phyloP scores from a whole-genome alignment of 768 basidiomycete genomes.

The Naganishia onofrii region DNA sequence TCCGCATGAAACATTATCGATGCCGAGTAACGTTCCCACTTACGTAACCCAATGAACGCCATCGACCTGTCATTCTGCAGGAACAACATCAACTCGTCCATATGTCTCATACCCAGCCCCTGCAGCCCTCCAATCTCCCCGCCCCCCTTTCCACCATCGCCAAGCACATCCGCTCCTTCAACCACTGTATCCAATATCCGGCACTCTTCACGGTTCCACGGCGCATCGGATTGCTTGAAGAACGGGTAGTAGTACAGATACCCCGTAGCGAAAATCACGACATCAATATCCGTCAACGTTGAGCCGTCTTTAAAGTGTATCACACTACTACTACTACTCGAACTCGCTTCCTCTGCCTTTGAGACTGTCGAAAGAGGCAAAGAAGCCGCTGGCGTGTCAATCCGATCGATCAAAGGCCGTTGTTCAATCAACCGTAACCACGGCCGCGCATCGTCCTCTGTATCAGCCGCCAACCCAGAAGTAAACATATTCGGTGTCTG shows the following conservation, averaged over 20 bases:
- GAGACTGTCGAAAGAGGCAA: neutral
- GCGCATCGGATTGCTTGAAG: constrained; percentile 40
- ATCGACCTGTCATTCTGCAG: constrained; percentile 48
- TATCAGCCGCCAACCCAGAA: neutral
- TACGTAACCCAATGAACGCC: constrained; percentile 49
- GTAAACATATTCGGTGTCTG: constrained; percentile 26
- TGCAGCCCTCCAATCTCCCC: constrained; percentile 37
- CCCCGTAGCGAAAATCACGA: constrained; percentile 54
- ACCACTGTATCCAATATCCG: constrained; percentile 33
- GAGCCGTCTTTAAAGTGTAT: constrained; percentile 46
- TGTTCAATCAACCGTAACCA: constrained; percentile 40
- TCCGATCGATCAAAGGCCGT: constrained; percentile 33
- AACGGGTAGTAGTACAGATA: constrained; percentile 53
- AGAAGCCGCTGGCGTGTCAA: constrained; percentile 22
- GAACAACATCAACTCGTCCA: constrained; percentile 52
- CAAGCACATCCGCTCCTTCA: constrained; percentile 29
- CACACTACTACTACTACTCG: constrained; percentile 30
- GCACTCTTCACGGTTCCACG: constrained; percentile 39
- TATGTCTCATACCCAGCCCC: constrained; percentile 44
- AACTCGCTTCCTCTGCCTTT: neutral
- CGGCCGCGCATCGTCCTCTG: constrained; percentile 30
- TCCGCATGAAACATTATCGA: neutral
- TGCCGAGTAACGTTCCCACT: constrained; percentile 24
- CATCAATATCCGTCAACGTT: constrained; percentile 42
- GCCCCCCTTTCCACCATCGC: constrained; percentile 38